Evolutionary conservation across 1,284 basidiomycete genomes (phyloP).

Genomic region (Lentinula novae-zelandiae): DNA sequence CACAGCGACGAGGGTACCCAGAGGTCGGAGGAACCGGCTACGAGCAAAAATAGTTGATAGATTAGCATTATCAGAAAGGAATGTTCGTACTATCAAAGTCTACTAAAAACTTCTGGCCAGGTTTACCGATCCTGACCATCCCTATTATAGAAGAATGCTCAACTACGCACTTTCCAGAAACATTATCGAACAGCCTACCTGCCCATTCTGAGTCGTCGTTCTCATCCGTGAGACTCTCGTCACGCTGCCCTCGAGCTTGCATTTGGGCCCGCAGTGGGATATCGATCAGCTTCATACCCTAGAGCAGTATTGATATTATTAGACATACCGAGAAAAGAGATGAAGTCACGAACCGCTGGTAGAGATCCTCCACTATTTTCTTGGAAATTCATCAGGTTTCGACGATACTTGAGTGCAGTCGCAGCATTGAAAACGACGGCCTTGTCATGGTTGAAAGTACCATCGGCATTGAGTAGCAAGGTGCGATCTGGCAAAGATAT

Average conservation of each 20-base stretch:
- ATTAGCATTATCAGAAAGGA: conserved; percentile 8
- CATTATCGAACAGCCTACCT: conserved; percentile 12
- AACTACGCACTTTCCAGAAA: not conserved
- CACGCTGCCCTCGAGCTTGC: conserved; percentile 14
- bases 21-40: conserved; percentile 25
- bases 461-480: conserved; percentile 18
- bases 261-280: conserved; percentile 14
- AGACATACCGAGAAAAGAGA: not conserved
- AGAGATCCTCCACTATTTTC: conserved; percentile 21
- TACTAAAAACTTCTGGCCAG: conserved; percentile 24
- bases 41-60: conserved; percentile 1
- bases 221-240: conserved; percentile 20
- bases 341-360: conserved; percentile 9
- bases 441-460: conserved; percentile 23
- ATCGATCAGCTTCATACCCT: conserved; percentile 19
- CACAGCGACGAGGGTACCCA: conserved; percentile 25
- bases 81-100: conserved; percentile 31
- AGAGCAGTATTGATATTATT: not conserved
- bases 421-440: conserved; percentile 17
- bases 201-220: conserved; percentile 22
- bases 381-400: conserved; percentile 23
- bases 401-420: conserved; percentile 24
- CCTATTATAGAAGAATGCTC: not conserved
- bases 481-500: conserved; percentile 16
- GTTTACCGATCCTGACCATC: conserved; percentile 28